Base-by-base conservation (phyloP, 345 rosid genomes). In the Arabis hirsuta region DNA sequence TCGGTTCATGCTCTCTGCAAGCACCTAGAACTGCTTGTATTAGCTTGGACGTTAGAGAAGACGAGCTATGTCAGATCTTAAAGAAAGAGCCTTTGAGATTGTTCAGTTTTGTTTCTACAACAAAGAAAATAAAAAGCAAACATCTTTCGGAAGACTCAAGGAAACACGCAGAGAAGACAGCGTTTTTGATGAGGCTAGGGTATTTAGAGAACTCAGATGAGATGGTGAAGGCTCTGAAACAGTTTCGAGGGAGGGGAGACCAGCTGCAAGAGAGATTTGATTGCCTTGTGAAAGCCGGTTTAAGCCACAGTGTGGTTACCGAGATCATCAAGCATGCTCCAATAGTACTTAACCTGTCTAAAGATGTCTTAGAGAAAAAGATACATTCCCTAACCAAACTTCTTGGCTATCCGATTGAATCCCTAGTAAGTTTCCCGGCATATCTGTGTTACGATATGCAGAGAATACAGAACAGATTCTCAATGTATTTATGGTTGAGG, bases 241-340 rank as follows among this genome's bases (percentile, higher is more conserved):
- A 77, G 83, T 92, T 90, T 64, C 81, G 93, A 74, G 96, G 96
- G 42, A 83, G 93, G 78, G 96, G 91, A 22, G 91, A 90, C 81
- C 91, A 84, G 61, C 71, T 92, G 50, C 96, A 88, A 79, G 98
- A 92, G 85, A 88, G 98, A 73, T 88, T 86, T 47, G 86, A 90
- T 79, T 92, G 91, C 78, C 81, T 92, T 7, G 82, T 88, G 53
- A 65, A 78, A 60, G 88, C 97, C 29, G 97, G 96, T 69, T 79
- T 93, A 73, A 86, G 84, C 81, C 57, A 29, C 65, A 74, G 83
- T 61, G 64, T 67, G 22, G 90, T 80, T 59, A 60, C 81, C 11
- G 62, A 72, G 81, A 75, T 92, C 13, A 79, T 88, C 46, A 92
- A 67, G 78, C 87, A 73, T 43, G 91, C 86, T 69, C 97, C 97